phyloP scores from a whole-genome alignment of 169 alveolate genomes.

The Plasmodium vivax region DNA sequence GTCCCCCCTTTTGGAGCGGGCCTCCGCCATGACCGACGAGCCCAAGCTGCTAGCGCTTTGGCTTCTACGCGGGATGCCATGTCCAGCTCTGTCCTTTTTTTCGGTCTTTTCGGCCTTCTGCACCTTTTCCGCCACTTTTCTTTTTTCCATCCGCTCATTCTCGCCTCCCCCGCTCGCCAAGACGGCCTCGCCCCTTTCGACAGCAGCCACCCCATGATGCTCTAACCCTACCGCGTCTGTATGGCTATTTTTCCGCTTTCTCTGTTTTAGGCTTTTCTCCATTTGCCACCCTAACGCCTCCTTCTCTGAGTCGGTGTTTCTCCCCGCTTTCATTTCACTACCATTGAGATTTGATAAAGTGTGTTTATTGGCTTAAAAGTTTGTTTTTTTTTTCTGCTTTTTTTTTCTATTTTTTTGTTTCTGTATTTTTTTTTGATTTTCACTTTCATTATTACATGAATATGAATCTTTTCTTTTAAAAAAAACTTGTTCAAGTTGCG shows the following conservation, averaged over 20 bases:
- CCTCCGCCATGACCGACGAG: background rate
- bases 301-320: background rate
- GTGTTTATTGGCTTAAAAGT: background rate
- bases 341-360: background rate
- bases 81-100: background rate
- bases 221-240: background rate
- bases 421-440: background rate
- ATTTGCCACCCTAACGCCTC: background rate
- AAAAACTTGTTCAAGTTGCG: background rate
- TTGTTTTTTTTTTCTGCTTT: no score
- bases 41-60: background rate
- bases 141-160: background rate
- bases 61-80: background rate
- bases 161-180: background rate
- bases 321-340: slow-evolving; percentile 16
- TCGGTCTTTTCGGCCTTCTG: background rate
- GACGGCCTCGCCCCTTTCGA: background rate
- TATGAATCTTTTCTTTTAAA: background rate
- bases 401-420: background rate
- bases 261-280: slow-evolving; percentile 9
- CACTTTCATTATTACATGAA: background rate
- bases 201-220: background rate
- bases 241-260: background rate
- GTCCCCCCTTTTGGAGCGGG: background rate
- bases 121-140: background rate